These are phyloP conservation scores for Phytopythium kandeliae DNA, from an alignment of 352 stramenopile species.

Conservation along the genomic window DNA sequence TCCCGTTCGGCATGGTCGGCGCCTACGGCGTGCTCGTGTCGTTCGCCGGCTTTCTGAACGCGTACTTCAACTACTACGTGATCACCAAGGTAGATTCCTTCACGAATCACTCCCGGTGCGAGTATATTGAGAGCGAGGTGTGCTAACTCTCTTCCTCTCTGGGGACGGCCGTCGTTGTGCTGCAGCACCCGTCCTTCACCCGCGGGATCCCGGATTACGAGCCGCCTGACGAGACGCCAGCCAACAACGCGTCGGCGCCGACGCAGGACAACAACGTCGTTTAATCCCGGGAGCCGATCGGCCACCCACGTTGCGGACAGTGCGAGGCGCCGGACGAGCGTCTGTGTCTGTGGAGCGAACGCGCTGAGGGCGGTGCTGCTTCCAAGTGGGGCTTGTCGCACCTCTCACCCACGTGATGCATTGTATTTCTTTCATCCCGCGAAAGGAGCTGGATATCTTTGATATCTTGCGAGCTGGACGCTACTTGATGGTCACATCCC, in stretches of 20 bases:
- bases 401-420: neutral
- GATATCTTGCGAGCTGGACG: neutral
- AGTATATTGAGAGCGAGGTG: too few relatives aligned
- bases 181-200: slow-evolving; percentile 75
- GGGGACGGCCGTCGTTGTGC: too few relatives aligned
- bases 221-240: slow-evolving; percentile 48
- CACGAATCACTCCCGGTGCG: too few relatives aligned
- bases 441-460: slow-evolving; percentile 1
- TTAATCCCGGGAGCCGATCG: slow-evolving; percentile 8
- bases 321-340: neutral
- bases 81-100: slow-evolving; percentile 70
- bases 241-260: slow-evolving; percentile 14
- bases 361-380: too few relatives aligned
- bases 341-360: neutral
- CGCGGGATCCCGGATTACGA: slow-evolving; percentile 80
- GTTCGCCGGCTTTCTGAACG: slow-evolving; percentile 71
- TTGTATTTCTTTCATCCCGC: slow-evolving; percentile 3
- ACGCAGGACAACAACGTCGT: slow-evolving; percentile 32
- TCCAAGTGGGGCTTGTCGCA: too few relatives aligned
- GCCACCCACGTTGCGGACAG: neutral
- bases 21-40: slow-evolving; percentile 78
- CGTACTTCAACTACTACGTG: slow-evolving; percentile 90
- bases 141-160: too few relatives aligned
- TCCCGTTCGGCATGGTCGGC: slow-evolving; percentile 82
- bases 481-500: neutral